Evolutionary conservation across 1,139 yeast species (phyloP), one percentile per base, ranked within the genome.

Genomic region (Scheffersomyces segobiensis): DNA sequence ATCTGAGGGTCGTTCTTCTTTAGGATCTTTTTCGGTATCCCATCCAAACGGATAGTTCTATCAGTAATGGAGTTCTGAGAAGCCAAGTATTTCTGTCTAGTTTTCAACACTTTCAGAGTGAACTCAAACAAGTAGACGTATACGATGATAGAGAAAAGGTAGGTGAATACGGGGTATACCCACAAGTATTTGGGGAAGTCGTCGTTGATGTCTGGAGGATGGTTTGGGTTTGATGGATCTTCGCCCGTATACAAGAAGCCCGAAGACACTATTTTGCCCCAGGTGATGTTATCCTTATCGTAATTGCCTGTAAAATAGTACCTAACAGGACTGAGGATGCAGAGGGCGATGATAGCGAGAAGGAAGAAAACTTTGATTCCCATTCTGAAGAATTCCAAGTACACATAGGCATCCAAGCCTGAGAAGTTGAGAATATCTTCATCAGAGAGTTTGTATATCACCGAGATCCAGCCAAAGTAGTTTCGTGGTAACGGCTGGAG

Each of bases 401-500:
- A 80, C 54, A 80, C 85, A 60, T 73, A 80, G 20, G 84, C 82
- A 60, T 81, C 85, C 20, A 81, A 69, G 1, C 85, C 85, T 12
- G 80, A 73, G 59, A 70, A 73, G 53, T 70, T 71, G 60, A 81
- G 67, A 10, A 81, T 73, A 54, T 80, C 83, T 12, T 79, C 82
- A 58, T 81, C 84, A 42, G 77, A 67, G 21, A 80, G 74, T 26
- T 68, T 62, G 57, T 72, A 69, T 12, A 80, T 72, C 21, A 74
- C 76, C 46, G 63, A 61, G 42, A 80, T 73, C 85, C 85, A 81
- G 7, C 77, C 77, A 63, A 80, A 78, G 59, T 76, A 68, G 53
- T 70, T 70, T 51, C 68, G 64, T 12, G 84, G 84, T 48, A 80
- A 67, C n/a, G 71, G 74, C 56, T 73, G 73, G 60, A 79, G 67